phyloP scores from a whole-genome alignment of 331 rosid genomes.

The Malus hybrid region DNA sequence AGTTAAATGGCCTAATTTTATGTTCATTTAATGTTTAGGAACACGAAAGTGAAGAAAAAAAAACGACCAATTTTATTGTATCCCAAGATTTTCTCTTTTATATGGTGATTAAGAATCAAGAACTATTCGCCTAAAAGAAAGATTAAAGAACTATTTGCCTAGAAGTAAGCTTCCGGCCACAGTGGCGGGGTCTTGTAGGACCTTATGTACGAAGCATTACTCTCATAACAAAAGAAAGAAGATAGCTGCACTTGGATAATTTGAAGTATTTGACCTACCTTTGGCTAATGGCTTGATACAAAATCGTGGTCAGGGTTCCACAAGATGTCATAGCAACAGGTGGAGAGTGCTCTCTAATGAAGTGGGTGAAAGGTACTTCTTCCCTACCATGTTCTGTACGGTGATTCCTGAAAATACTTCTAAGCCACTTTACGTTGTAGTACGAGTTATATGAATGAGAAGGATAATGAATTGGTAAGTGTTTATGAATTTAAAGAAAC shows the following conservation, averaged over 20 bases:
- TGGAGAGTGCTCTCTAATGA: conserved; percentile 66
- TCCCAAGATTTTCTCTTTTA: background rate
- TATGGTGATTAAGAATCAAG: background rate
- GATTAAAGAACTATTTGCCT: too few relatives aligned
- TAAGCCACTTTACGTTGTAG: background rate
- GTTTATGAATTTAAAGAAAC: background rate
- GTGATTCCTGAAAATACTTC: background rate
- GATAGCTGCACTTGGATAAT: background rate
- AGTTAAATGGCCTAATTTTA: background rate
- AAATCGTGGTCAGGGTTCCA: conserved; percentile 58
- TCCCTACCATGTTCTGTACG: background rate
- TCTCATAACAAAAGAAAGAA: too few relatives aligned
- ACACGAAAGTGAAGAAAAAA: background rate
- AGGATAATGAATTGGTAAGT: background rate
- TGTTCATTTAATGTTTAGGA: background rate
- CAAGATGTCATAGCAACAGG: conserved; percentile 93
- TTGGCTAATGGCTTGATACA: conserved; percentile 3
- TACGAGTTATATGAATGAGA: background rate
- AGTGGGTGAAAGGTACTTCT: conserved; percentile 74
- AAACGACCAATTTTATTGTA: background rate
- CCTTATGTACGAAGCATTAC: background rate
- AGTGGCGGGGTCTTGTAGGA: background rate
- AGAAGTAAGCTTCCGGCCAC: background rate
- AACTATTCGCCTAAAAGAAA: too few relatives aligned
- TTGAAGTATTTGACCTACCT: background rate